Conservation (phyloP, 257 asterid species). For the Ilex asprella region DNA sequence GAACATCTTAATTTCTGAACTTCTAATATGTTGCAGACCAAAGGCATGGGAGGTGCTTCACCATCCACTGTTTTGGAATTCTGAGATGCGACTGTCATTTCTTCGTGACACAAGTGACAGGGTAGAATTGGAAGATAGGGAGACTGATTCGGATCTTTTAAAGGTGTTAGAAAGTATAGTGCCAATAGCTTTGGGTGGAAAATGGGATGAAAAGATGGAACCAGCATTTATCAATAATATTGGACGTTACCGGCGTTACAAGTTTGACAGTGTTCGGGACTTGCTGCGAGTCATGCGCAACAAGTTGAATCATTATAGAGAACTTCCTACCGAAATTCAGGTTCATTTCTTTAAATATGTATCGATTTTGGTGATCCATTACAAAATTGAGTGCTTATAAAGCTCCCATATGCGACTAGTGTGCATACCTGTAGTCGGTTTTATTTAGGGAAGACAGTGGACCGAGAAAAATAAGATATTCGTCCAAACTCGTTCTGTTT, state of each 20-base stretch:
- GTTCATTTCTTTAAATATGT: slow-evolving; percentile 19
- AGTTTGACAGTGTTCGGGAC: slow-evolving; percentile 82
- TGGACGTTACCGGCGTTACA: slow-evolving; percentile 66
- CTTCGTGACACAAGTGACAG: slow-evolving; percentile 91
- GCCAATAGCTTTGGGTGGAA: slow-evolving; percentile 60
- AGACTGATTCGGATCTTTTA: slow-evolving; percentile 46
- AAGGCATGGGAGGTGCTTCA: slow-evolving; percentile 61
- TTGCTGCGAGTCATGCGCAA: slow-evolving; percentile 86
- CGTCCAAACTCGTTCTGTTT: too few species aligned
- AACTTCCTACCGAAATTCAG: slow-evolving; percentile 87
- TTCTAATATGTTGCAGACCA: slow-evolving; percentile 43
- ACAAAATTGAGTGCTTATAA: too few species aligned
- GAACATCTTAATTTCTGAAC: slow-evolving; percentile 1
- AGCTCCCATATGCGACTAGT: too few species aligned
- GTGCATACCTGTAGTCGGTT: too few species aligned
- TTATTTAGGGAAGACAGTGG: too few species aligned
- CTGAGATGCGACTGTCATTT: slow-evolving; percentile 80
- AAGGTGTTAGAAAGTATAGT: slow-evolving; percentile 66
- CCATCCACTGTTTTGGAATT: slow-evolving; percentile 92
- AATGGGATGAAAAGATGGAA: slow-evolving; percentile 88
- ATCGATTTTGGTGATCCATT: too few species aligned
- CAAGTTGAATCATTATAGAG: slow-evolving; percentile 86
- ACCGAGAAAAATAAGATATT: too few species aligned
- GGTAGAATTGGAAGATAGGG: slow-evolving; percentile 88
- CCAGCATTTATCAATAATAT: slow-evolving; percentile 54